Base-by-base conservation (phyloP, 192 early-diverging fungal species). In the Coemansia sp. region DNA sequence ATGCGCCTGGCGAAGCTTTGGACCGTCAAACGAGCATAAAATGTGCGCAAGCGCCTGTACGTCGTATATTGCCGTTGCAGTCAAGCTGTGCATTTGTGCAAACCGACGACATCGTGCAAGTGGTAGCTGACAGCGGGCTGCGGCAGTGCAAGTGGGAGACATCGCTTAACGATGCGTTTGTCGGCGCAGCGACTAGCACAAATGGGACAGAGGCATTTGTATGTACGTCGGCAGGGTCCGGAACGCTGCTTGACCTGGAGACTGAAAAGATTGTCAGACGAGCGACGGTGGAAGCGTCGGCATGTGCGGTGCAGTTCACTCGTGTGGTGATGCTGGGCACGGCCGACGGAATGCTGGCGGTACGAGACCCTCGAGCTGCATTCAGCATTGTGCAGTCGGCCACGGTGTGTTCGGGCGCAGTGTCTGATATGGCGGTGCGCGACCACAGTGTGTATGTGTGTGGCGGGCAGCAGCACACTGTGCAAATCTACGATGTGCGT, bases 1-100 rank as follows among this genome's bases (percentile, higher is more conserved):
- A 40, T 18, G 58, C 21, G 3, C 9, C 10, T 58, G 71, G 48
- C 46, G 82, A 68, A 76, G 74, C 57, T 8, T 56, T 92, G 28
- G 82, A 86, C 26, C 84, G 87, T 18, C 90, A 93, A 54, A 92
- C 91, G 4, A 85, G 84, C 25, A 89, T 88, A 51, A 77, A 78
- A 48, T 87, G 84, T 7, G 87, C 90, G 40, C 84, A 73, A 9
- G 83, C 81, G 23, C 84, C 83, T 53, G 81, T 93, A 0, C 83
- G 86, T 20, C 87, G 90, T 62, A 71, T 96, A 51, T 64, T 85
- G 56, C 78, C 83, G 4, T 63, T 75, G 18, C 84, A 87, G 40
- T 63, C 70, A 24, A 88, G 85, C 14, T 23, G 42, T 0, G 73
- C 92, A n/a, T 81, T 93, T 64, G 87, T 82, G 31, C 83, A 88